phyloP scores from a whole-genome alignment of 2,329 filamentous ascomycete species.

The Gyromitra esculenta region DNA sequence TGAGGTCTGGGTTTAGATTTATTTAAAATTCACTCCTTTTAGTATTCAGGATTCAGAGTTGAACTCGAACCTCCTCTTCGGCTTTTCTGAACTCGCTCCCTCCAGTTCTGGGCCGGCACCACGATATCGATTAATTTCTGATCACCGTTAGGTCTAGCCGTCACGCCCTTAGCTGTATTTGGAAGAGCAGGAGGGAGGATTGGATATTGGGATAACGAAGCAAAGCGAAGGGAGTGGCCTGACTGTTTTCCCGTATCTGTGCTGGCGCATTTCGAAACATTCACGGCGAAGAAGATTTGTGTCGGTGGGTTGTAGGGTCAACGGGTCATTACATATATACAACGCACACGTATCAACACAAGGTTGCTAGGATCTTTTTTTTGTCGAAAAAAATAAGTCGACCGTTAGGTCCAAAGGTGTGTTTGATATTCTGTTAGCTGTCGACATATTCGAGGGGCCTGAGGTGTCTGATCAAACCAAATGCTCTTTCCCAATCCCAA shows the following conservation, averaged over 20 bases:
- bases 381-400: slow-evolving; percentile 1
- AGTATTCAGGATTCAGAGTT: slow-evolving; percentile 33
- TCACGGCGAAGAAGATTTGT: slow-evolving; percentile 13
- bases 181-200: slow-evolving; percentile 3
- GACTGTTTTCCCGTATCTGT: slow-evolving; percentile 19
- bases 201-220: background rate
- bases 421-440: slow-evolving; percentile 24
- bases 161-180: slow-evolving; percentile 22
- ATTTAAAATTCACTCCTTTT: slow-evolving; percentile 31
- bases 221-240: background rate
- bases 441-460: background rate
- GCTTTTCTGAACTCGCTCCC: slow-evolving; percentile 6
- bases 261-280: slow-evolving; percentile 25
- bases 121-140: slow-evolving; percentile 31
- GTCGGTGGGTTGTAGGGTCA: slow-evolving; percentile 23
- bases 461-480: slow-evolving; percentile 1
- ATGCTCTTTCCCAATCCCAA: slow-evolving; percentile 3
- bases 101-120: slow-evolving; percentile 13
- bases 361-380: slow-evolving; percentile 22
- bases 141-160: slow-evolving; percentile 7
- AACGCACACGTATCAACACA: slow-evolving; percentile 20
- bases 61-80: slow-evolving; percentile 33
- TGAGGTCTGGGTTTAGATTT: slow-evolving; percentile 34
- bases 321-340: slow-evolving; percentile 33
- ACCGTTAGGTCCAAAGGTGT: slow-evolving; percentile 31